Base-by-base conservation (phyloP, 1,284 basidiomycete genomes). In the Ganoderma leucocontextum region DNA sequence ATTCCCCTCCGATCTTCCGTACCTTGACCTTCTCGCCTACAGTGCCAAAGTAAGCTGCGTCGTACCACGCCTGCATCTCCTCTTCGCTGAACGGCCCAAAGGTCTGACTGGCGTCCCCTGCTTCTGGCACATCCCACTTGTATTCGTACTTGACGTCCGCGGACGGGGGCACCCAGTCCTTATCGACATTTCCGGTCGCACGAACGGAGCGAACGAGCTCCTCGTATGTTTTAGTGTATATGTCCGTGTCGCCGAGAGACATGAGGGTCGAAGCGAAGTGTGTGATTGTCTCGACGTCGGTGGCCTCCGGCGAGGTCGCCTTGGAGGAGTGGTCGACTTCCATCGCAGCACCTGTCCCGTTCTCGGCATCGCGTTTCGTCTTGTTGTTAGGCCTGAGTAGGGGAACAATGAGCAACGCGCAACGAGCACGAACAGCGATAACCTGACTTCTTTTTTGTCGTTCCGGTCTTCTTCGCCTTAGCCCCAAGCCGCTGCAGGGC, bases 401-500 rank as follows among this genome's bases (percentile, higher is more conserved):
- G 39, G 25, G 6, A 25, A 22, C 17, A 8, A 36, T 2, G 29
- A 33, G 39, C n/a, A 19, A 25, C 47, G 22, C 25, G n/a, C 12
- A 15, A 35, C 47, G 39, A 53, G 44, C 9, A 17, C 44, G 35
- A 49, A 17, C 38, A 19, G 25, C 17, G 55, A 25, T 1, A 3
- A 4, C 13, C 73, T n/a, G 33, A 73, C 75, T 85, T 68, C 75
- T 82, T 84, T 63, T 82, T 82, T 33, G 75, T 77, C 42, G 83
- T 80, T 58, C 73, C 69, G 39, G 79, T 82, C 80, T 89, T 91
- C 81, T 93, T 95, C 33, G 89, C 86, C 72, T 86, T 86, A 4
- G 82, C 84, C 12, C 97, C 97, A 1, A 98, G 81, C 25, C 97
- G 88, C 73, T 96, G 95, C 65, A 99, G 80, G 4, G 96, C 94